Conservation (phyloP, 202 grass and related monocot genomes). For the Zoysia matrella region DNA sequence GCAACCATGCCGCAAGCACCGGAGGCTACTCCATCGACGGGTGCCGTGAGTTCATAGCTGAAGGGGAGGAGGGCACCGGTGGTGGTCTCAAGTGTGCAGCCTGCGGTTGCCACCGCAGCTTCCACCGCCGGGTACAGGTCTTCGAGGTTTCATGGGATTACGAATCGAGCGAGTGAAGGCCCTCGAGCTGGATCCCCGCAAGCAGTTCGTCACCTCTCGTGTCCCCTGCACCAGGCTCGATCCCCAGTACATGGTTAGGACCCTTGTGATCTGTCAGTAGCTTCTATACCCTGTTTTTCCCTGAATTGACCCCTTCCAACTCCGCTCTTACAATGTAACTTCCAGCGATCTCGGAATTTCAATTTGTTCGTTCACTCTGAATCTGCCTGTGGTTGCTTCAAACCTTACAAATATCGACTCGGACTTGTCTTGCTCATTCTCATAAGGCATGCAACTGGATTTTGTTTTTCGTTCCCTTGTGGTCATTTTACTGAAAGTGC, state of each 20-base stretch:
- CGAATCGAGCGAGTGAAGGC: not conserved
- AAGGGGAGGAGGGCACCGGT: conserved; percentile 48
- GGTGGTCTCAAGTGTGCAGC: conserved; percentile 60
- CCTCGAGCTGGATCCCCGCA: too few species aligned
- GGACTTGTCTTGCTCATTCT: not conserved
- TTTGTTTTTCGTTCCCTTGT: not conserved
- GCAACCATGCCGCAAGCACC: conserved; percentile 66
- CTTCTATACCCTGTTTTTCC: conserved; percentile 3
- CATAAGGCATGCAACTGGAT: not conserved
- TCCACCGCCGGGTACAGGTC: conserved; percentile 74
- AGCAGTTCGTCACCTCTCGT: not conserved
- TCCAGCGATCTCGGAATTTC: conserved; percentile 9
- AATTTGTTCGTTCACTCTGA: conserved; percentile 1
- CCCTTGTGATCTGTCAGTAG: conserved; percentile 43
- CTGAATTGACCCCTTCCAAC: conserved; percentile 21
- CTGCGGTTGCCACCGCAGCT: conserved; percentile 76
- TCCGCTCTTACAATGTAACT: conserved; percentile 31
- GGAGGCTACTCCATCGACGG: conserved; percentile 79
- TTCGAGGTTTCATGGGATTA: conserved; percentile 70
- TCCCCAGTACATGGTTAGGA: conserved; percentile 15
- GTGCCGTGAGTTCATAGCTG: conserved; percentile 35
- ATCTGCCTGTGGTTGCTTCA: not conserved
- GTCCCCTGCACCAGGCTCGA: conserved; percentile 9
- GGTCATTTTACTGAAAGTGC: not conserved
- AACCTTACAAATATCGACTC: not conserved